Base-by-base conservation (phyloP, 768 basidiomycete genomes). In the Kwoniella pini region DNA sequence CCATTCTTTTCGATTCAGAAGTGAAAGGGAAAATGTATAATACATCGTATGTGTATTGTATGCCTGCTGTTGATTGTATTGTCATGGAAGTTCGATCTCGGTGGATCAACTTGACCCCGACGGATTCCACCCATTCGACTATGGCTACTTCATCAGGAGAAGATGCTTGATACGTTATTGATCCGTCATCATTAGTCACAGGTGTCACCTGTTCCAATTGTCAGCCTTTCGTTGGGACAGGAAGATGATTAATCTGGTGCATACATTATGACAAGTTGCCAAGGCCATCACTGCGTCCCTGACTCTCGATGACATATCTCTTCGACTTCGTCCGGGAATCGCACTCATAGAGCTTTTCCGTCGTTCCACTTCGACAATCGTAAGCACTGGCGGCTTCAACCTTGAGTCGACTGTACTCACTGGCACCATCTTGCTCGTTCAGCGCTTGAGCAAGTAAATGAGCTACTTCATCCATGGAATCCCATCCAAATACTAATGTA, bases 81-180 rank as follows among this genome's bases (percentile, higher is more conserved):
- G 89, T 87, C 77, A 98, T 95, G n/a, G 83, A 84, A 0, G 88
- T 89, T 38, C 96, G 90, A 75, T 96, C 92, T 26, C 96, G 89
- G 74, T 86, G 87, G 21, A 86, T 85, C 33, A 99, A 86, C 0
- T 90, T 90, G 3, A 99, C 81, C 0, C 95, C 95, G 64, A 98
- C 89, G 0, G 91, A 93, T 64, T 91, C 88, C 9, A 96, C 98
- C 91, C 92, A 98, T 62, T 87, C 87, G 36, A 99, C 95, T 68
- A 99, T 98, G 42, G 96, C 96, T 43, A 98, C 96, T 81, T 99
- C 96, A 72, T 99, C 96, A 0, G 96, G 96, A 1, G 96, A 99
- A 0, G 94, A 95, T 0, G 96, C 96, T 82, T 99, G 95, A 75
- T 98, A 99, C 0, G 95, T 97, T 38, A 96, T 85, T 1, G 87